Conservation (phyloP, 2,329 filamentous ascomycete genomes). For the Knoxdaviesia proteae region DNA sequence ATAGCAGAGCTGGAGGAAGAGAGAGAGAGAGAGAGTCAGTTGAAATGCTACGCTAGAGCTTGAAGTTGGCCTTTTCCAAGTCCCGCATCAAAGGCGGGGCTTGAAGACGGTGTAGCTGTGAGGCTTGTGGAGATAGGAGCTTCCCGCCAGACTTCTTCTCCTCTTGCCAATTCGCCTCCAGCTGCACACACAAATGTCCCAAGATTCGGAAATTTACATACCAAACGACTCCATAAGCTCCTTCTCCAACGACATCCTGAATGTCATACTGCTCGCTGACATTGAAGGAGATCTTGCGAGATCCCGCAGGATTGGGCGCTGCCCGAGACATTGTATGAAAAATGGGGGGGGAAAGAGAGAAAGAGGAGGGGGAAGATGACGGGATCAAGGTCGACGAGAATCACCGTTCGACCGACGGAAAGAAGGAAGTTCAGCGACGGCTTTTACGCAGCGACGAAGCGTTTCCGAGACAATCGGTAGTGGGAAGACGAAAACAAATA, state of each 20-base stretch:
- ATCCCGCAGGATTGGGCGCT: conserved; percentile 36
- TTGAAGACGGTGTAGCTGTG: no score
- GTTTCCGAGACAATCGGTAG: no score
- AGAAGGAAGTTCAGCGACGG: no score
- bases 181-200: not conserved
- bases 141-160: no score
- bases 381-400: conserved; percentile 1
- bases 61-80: no score
- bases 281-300: conserved; percentile 97
- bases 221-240: conserved; percentile 97
- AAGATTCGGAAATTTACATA: conserved; percentile 23
- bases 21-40: not conserved
- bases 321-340: conserved; percentile 30
- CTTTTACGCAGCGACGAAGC: no score
- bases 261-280: conserved; percentile 99
- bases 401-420: no score
- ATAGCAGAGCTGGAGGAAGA: conserved; percentile 54
- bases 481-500: not conserved
- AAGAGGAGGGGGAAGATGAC: conserved; percentile 2
- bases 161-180: no score
- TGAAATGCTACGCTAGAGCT: no score
- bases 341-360: conserved; percentile 2
- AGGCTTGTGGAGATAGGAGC: no score
- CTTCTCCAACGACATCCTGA: conserved; percentile 96
- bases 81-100: no score